These are phyloP conservation scores for Eucalyptus sp. DNA, from an alignment of 345 rosid genomes.

Conservation along the genomic window DNA sequence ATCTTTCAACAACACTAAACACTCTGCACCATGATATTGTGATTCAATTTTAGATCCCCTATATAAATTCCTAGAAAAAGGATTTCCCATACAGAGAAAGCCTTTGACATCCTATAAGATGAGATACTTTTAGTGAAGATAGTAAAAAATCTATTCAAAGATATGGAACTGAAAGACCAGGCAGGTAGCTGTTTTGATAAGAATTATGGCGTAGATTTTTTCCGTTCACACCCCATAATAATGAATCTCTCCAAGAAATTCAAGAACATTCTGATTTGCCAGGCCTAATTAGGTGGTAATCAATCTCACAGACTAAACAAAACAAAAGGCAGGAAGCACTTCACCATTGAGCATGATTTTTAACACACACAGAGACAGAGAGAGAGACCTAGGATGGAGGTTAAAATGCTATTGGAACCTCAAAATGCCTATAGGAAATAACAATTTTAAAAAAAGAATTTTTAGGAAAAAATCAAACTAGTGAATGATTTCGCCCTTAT, in stretches of 20 bases:
- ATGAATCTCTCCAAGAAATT: neutral
- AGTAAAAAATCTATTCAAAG: neutral
- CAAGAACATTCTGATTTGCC: neutral
- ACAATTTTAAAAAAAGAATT: neutral
- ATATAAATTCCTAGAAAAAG: neutral
- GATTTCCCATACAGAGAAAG: neutral
- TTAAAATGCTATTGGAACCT: neutral
- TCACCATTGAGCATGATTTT: neutral
- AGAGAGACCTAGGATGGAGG: neutral
- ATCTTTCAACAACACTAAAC: neutral
- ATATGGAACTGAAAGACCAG: neutral
- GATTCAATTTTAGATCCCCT: neutral
- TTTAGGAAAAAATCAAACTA: neutral
- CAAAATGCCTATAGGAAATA: neutral
- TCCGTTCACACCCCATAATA: neutral
- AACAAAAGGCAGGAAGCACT: neutral
- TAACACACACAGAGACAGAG: neutral
- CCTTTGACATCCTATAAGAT: neutral
- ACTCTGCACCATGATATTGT: neutral
- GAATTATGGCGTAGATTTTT: neutral
- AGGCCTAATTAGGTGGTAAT: neutral
- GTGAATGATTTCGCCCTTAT: neutral
- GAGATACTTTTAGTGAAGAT: neutral
- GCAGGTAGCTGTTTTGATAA: neutral
- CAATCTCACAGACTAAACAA: neutral